Base-by-base conservation (phyloP, 2,329 filamentous ascomycete species). In the Neofusicoccum laricinum region DNA sequence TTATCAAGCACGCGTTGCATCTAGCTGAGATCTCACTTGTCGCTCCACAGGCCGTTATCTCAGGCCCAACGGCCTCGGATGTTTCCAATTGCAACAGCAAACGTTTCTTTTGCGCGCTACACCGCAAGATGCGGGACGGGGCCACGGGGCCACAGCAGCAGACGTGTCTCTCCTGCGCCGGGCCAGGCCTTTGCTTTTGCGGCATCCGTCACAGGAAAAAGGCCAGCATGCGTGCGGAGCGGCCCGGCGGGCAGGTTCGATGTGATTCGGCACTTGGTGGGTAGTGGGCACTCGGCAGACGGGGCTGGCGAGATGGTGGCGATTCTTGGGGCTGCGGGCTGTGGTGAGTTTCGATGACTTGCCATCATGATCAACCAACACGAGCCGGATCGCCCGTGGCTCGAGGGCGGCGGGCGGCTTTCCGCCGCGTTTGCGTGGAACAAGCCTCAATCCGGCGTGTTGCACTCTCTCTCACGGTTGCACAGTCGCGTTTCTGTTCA, bases 1-100 rank as follows among this genome's bases (percentile, higher is more conserved):
- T 58, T 58, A 59, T 59, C 55, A 59, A 8, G 14, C 8, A 32
- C 25, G 41, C 41, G n/a, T 32, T 57, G 25, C 38, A 17, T 59
- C 3, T 3, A 10, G 40, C 55, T 59, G 38, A 34, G 40, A 45
- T 34, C 14, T 34, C 38, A 6, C 15, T 17, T 30, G 19, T 19
- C 43, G 38, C 51, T 46, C 55, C 55, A 59, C 55, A 46, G 11
- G 19, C 41, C 41, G 55, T 59, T 59, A 59, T 59, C 55, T 59
- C 30, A 32, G 5, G 25, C 25, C 17, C n/a, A 8, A 25, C n/a
- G 21, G 53, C 40, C 40, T 43, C 38, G 53, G 21, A 2, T 12
- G 40, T 36, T 43, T 34, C 25, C 21, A 43, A 59, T 32, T 19
- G 8, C 41, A 17, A 43, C 12, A 43, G 36, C 14, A 34, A 46